These are phyloP conservation scores for Phalaenopsis equestris DNA, from an alignment of 106 monocot species.

Conservation along the genomic window DNA sequence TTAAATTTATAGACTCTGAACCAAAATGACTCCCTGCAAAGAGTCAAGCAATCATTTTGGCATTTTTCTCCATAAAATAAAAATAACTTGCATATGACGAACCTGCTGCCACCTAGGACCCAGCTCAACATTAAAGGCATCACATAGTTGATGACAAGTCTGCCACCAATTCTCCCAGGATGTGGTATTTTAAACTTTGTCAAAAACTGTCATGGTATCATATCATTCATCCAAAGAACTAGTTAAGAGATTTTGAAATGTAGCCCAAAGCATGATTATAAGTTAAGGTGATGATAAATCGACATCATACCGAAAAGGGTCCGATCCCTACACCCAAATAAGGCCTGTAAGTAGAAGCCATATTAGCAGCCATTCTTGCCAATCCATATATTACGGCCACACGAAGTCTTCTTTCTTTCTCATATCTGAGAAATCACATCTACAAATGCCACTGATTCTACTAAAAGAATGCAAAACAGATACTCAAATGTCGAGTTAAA, in stretches of 20 bases:
- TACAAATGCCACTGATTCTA: neutral
- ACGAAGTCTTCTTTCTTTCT: constrained; percentile 81
- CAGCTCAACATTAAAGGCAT: constrained; percentile 95
- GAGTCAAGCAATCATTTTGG: no score
- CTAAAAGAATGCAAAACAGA: neutral
- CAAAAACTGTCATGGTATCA: constrained; percentile 50
- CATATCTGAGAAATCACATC: constrained; percentile 55
- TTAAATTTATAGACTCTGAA: no score
- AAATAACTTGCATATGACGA: neutral
- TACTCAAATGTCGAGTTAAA: neutral
- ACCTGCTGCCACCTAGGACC: constrained; percentile 99
- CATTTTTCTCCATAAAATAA: neutral
- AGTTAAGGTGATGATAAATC: neutral
- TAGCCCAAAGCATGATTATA: neutral
- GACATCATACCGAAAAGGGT: constrained; percentile 78
- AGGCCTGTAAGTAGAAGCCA: constrained; percentile 95
- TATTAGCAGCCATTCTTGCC: constrained; percentile 96
- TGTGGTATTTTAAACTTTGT: constrained; percentile 86
- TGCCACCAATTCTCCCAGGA: constrained; percentile 96
- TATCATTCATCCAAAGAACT: constrained; percentile 1
- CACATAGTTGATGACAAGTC: constrained; percentile 75
- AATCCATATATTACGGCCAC: constrained; percentile 85
- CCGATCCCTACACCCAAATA: constrained; percentile 95
- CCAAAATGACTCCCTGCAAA: no score
- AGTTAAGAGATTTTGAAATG: neutral